Evolutionary conservation across 2,329 filamentous ascomycete genomes (phyloP), one percentile per base, ranked within the genome.

Genomic region (Gaeumannomyces tritici): DNA sequence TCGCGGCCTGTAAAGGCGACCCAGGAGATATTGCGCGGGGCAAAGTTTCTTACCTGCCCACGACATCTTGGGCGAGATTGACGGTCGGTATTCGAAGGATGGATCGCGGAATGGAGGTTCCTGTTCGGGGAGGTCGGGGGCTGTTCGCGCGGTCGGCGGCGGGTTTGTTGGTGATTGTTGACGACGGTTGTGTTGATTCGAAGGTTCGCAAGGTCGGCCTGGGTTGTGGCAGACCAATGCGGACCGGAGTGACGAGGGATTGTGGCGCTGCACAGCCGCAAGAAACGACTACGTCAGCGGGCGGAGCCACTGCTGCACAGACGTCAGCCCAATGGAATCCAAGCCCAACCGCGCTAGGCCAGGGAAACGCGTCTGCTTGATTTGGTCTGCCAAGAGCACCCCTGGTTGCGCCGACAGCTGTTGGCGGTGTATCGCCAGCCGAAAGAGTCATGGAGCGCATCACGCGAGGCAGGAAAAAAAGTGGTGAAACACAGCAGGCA

Each of bases 11-110:
- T 1, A 21, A 21, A 24, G 24, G 9, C 42, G 42, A 18, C 42
- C 18, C 4, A 21, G 18, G 42, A 9, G 42, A 21, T 21, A 21
- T 51, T 18, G 42, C 18, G 42, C 42, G 42, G 42, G 42, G 42
- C 42, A 51, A n/a, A 11, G 6, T 61, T 59, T 27, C 72, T 63
- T 75, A 79, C 77, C 77, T 68, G 77, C 77, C 77, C 77, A 80
- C 65, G 77, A 79, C 77, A 80, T 80, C 69, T 67, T 75, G 70
- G 69, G 66, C 63, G n/a, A 59, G 26, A 51, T 51, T 42, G 28
- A n/a, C 42, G 21, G 21, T 51, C 42, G 42, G 42, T n/a, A 51
- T 51, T 15, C 35, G 42, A 1, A 21, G n/a, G 42, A 11, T 51
- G 11, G 42, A 21, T 24, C 2, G 21, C 21, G 42, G 42, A 51